A percentile compares a stretch with the other conserved stretches of the same genome.
phyloP scores from a whole-genome alignment of 2,329 filamentous ascomycete species.

The Amylocarpus encephaloides region DNA sequence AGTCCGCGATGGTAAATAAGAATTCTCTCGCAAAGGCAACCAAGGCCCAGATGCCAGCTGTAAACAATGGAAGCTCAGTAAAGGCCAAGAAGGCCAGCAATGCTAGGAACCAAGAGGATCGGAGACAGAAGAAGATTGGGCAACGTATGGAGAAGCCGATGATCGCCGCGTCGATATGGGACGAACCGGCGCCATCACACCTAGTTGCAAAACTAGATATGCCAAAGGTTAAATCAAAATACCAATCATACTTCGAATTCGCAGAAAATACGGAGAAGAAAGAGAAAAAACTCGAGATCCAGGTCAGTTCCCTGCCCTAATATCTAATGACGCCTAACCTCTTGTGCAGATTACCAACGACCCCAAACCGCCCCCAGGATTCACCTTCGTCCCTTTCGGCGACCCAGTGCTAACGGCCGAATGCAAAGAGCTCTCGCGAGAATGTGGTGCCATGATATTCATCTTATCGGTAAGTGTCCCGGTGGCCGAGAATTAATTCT shows the following conservation, averaged over 20 bases:
- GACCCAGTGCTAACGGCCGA: conserved; percentile 53
- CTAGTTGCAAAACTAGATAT: conserved; percentile 29
- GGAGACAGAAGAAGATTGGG: conserved; percentile 24
- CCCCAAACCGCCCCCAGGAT: conserved; percentile 50
- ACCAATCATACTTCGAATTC: conserved; percentile 58
- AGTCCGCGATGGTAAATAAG: conserved; percentile 9
- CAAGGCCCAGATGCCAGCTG: not conserved
- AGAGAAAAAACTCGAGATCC: conserved; percentile 52
- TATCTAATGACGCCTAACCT: conserved; percentile 4
- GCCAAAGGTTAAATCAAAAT: conserved; percentile 40
- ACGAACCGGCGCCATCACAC: conserved; percentile 25
- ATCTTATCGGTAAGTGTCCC: conserved; percentile 53
- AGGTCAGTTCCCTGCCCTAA: conserved; percentile 40
- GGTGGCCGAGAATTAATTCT: no score
- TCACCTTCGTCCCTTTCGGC: conserved; percentile 56
- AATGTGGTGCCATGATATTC: conserved; percentile 57
- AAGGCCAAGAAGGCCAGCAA: conserved; percentile 2
- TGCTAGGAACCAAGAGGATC: conserved; percentile 17
- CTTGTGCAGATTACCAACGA: conserved; percentile 44
- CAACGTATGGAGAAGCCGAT: conserved; percentile 25
- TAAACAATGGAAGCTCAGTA: conserved; percentile 8
- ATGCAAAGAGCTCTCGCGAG: conserved; percentile 60
- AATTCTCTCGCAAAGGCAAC: not conserved
- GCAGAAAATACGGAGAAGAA: conserved; percentile 59
- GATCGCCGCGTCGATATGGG: conserved; percentile 26